Base-by-base conservation (phyloP, 257 asterid species). In the Solanum habrochaites region DNA sequence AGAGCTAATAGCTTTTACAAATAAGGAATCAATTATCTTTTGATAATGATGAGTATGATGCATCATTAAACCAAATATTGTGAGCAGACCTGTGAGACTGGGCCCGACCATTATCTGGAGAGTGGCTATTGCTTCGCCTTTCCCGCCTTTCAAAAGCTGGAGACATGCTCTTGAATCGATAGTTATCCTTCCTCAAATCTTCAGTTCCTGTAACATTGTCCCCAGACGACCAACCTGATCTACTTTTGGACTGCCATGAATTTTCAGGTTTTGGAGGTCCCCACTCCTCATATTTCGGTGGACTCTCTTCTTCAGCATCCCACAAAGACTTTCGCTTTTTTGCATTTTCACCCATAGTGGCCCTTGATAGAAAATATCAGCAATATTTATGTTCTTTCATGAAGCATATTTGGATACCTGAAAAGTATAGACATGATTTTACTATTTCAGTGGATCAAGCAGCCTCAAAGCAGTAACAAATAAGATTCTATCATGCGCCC, bases 61-160 rank as follows among this genome's bases (percentile, higher is more conserved):
- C 73, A 85, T 72, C 83, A 72, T 35, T 47, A 32, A 62, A 85
- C 52, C 31, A 85, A 35, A 85, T 47, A 85, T 11, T 70, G 72
- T 85, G 62, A 72, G 20, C 83, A 85, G 25, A 85, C 87, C 87
- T 85, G 87, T 72, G 87, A 72, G 87, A 35, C 72, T 85, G 87
- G 37, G 71, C 64, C 74, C 67, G 82, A 52, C 87, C 87, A 85
- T 85, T 75, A 71, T 72, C 72, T 7, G 87, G 82, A 60, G 82
- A 85, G 42, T 85, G 70, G 72, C 83, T 85, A 85, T 12, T 85
- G 83, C 74, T 85, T 85, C 49, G 84, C 84, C 39, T 37, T 37
- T 6, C 39, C 39, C 39, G 39, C 39, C 83, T 78, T 72, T 85
- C 83, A 52, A 72, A 85, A 85, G 83, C 82, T 72, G 84, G 87